Evolutionary conservation across 805 yeast species (phyloP), one percentile per base, ranked within the genome.

Genomic region (Candida sakaeoensis): DNA sequence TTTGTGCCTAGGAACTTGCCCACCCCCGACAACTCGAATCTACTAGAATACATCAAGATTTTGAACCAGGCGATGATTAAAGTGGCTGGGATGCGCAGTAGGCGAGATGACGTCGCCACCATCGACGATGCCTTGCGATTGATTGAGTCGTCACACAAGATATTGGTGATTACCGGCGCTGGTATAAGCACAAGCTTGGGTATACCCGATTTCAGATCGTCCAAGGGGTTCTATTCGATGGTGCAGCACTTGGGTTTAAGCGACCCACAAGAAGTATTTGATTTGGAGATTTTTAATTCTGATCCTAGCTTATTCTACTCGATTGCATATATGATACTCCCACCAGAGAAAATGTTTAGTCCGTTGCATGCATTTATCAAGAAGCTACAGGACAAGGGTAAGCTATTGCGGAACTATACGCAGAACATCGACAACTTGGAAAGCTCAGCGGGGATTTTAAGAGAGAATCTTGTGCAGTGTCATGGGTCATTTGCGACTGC

Each of bases 401-500:
- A 65, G 44, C 53, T 69, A 22, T 48, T 69, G 33, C 48, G 74
- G 35, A 65, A 68, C 46, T 69, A 69, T 47, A 68, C 74, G 1
- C 74, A 69, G 40, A 69, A 69, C 45, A 69, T 69, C 35, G 74
- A 69, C 43, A 68, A 69, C 44, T 46, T 69, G 36, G 74, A 69
- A 47, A 57, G 75, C 8, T 72, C 75, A 49, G 73, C 84, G 43
- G 58, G 68, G 44, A 49, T 79, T 66, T 26, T 70, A 55, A 54
- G 86, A 79, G 43, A 75, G 55, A 53, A 74, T 37, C 44, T 88
- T 3, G 72, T 89, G 21, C 96, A 88, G 61, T 74, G 93, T 18
- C 96, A 89, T 60, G 96, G 96, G 0, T 80, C 87, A 14, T 74
- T 89, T 19, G 78, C 79, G 29, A 65, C 74, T 18, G 78, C 91